Conservation (phyloP, 331 rosid genomes). For the Phaseolus coccineus region DNA sequence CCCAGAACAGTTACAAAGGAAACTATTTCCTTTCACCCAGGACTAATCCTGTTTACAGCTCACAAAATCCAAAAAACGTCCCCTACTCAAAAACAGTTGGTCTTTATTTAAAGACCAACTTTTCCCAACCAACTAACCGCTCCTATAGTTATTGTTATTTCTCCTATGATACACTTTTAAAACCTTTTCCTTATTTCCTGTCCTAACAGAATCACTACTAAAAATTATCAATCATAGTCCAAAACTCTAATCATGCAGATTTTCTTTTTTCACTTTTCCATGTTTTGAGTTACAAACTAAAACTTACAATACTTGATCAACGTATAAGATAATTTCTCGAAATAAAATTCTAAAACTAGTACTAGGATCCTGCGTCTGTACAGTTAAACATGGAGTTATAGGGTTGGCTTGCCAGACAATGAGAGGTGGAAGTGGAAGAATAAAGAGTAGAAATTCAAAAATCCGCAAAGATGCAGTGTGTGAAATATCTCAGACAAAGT, state of each 20-base stretch:
- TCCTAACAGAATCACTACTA: background rate
- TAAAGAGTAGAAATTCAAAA: background rate
- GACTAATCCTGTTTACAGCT: too few species aligned
- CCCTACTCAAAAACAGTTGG: too few species aligned
- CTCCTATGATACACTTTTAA: too few species aligned
- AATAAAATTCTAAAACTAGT: slow-evolving; percentile 17
- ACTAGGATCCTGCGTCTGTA: background rate
- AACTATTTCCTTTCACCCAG: too few species aligned
- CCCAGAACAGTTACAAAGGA: too few species aligned
- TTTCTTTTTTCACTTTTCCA: background rate
- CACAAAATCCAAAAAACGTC: too few species aligned
- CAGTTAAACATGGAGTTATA: slow-evolving; percentile 9
- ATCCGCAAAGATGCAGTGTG: background rate
- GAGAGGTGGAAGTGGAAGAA: background rate
- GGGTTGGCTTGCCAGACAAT: background rate
- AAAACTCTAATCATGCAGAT: background rate
- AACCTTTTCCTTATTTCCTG: too few species aligned
- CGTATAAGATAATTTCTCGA: slow-evolving; percentile 7
- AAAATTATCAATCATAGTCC: slow-evolving; percentile 2
- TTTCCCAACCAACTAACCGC: too few species aligned
- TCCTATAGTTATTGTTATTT: too few species aligned
- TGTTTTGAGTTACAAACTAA: background rate
- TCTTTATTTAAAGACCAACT: too few species aligned
- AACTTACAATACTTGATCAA: background rate
- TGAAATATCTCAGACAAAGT: slow-evolving; percentile 13